Conservation (phyloP, 2,329 filamentous ascomycete genomes). For the Aspergillus brasiliensis region DNA sequence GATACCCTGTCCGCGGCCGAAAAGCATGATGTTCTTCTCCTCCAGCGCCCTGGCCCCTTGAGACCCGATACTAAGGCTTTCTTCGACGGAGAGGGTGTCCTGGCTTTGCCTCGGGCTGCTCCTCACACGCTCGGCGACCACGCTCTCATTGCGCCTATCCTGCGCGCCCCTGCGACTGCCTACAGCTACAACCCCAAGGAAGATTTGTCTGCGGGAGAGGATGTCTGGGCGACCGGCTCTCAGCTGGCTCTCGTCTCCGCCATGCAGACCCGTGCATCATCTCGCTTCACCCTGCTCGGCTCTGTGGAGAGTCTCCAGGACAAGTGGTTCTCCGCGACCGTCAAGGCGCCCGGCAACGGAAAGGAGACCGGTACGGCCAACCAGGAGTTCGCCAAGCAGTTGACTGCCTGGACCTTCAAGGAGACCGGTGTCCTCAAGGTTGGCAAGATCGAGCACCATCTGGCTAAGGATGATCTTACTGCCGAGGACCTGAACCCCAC, state of each 20-base stretch:
- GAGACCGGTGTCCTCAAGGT: slow-evolving; percentile 88
- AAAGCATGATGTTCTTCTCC: slow-evolving; percentile 82
- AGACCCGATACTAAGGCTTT: slow-evolving; percentile 73
- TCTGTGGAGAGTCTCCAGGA: slow-evolving; percentile 85
- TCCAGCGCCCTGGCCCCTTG: slow-evolving; percentile 67
- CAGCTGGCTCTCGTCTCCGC: slow-evolving; percentile 85
- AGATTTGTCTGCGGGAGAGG: slow-evolving; percentile 70
- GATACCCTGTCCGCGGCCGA: slow-evolving; percentile 75
- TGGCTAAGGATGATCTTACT: slow-evolving; percentile 53
- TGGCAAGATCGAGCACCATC: slow-evolving; percentile 77
- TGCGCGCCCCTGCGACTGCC: slow-evolving; percentile 79
- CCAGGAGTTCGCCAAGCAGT: slow-evolving; percentile 77
- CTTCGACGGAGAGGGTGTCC: slow-evolving; percentile 68
- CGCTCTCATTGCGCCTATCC: slow-evolving; percentile 75
- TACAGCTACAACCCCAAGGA: slow-evolving; percentile 96
- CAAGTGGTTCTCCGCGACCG: slow-evolving; percentile 82
- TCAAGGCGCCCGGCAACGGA: slow-evolving; percentile 57
- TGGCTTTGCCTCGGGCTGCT: slow-evolving; percentile 80
- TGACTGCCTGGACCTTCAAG: slow-evolving; percentile 96
- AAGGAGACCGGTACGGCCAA: slow-evolving; percentile 71
- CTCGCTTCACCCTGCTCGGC: slow-evolving; percentile 81
- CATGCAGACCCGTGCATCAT: slow-evolving; percentile 90
- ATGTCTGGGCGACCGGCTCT: slow-evolving; percentile 79
- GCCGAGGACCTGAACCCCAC: slow-evolving; percentile 66
- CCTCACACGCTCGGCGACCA: slow-evolving; percentile 81